phyloP scores from a whole-genome alignment of 176 grass and related monocot genomes.

The Oryza australiensis region DNA sequence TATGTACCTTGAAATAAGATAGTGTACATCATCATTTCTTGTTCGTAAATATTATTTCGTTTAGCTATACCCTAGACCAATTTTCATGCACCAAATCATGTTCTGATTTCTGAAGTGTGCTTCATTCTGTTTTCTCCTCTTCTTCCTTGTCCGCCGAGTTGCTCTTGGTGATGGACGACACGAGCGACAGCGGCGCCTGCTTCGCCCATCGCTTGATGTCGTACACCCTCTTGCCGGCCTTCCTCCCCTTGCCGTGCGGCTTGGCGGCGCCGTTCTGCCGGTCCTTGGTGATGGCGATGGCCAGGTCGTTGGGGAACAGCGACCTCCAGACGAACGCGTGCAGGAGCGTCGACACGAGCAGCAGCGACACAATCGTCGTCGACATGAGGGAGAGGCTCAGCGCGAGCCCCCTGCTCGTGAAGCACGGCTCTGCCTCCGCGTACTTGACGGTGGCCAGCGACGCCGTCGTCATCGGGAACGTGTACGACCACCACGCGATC shows the following conservation, averaged over 20 bases:
- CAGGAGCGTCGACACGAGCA: constrained; percentile 82
- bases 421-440: constrained; percentile 84
- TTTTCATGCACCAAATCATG: neutral
- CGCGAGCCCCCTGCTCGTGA: constrained; percentile 73
- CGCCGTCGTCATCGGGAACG: constrained; percentile 96
- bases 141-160: constrained; percentile 66
- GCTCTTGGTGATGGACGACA: constrained; percentile 83
- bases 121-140: constrained; percentile 42
- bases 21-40: neutral
- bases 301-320: constrained; percentile 95
- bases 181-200: constrained; percentile 76
- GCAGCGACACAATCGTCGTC: constrained; percentile 87
- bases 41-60: neutral
- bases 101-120: neutral
- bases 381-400: constrained; percentile 89
- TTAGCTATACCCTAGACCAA: neutral
- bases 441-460: constrained; percentile 86
- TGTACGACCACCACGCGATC: constrained; percentile 98
- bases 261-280: constrained; percentile 33
- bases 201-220: constrained; percentile 92
- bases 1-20: too few species aligned
- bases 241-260: constrained; percentile 59
- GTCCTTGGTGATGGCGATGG: constrained; percentile 93
- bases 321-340: constrained; percentile 85
- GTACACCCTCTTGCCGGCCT: constrained; percentile 46